These are phyloP conservation scores for Conticribra weissflogii DNA, from an alignment of 108 stramenopile genomes.

Conservation along the genomic window DNA sequence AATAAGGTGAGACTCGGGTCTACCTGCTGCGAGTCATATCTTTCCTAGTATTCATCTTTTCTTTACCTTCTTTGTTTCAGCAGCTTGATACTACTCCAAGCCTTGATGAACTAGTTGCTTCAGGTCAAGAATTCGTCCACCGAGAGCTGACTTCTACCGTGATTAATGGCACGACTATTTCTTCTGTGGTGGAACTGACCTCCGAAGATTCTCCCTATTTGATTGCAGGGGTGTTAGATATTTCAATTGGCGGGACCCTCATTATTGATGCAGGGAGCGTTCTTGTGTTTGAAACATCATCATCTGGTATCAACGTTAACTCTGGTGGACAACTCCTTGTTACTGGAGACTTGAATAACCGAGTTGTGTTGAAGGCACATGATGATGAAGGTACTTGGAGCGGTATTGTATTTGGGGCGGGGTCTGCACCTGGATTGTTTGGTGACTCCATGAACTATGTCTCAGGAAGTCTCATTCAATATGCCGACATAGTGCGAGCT, in stretches of 20 bases:
- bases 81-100: no score
- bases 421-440: not conserved
- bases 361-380: conserved; percentile 16
- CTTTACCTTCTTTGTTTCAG: no score
- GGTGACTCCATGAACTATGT: not conserved
- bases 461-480: conserved; percentile 22
- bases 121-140: not conserved
- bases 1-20: no score
- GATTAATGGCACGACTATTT: conserved; percentile 4
- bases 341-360: conserved; percentile 1
- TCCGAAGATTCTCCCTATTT: conserved; percentile 8
- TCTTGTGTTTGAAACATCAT: conserved; percentile 2
- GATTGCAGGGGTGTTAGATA: conserved; percentile 6
- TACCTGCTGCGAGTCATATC: no score
- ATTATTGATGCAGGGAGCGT: conserved; percentile 8
- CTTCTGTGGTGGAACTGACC: not conserved
- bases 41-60: no score
- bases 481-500: conserved; percentile 23
- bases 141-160: not conserved
- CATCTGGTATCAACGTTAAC: conserved; percentile 12
- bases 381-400: conserved; percentile 9
- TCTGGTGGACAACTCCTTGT: conserved; percentile 14
- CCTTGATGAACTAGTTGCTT: no score
- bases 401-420: conserved; percentile 10
- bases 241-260: conserved; percentile 10